Conservation (phyloP, 495 filamentous ascomycete genomes). For the Tuber melanosporum region DNA sequence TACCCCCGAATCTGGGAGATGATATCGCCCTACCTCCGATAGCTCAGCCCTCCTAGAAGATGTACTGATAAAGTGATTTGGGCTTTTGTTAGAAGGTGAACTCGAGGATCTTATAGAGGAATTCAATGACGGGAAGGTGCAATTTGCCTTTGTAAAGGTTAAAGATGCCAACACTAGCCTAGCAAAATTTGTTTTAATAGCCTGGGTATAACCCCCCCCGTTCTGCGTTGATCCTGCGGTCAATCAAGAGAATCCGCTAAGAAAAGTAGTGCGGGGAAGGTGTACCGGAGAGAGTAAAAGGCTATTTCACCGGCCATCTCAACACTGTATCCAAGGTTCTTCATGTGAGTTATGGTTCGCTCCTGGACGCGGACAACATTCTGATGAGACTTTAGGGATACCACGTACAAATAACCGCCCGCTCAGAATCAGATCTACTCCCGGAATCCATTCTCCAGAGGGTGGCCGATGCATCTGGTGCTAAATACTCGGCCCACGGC, state of each 20-base stretch:
- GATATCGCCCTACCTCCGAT: background rate
- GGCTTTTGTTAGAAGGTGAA: slow-evolving; percentile 68
- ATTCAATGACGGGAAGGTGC: slow-evolving; percentile 90
- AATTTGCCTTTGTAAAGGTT: slow-evolving; percentile 95
- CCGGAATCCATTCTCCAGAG: slow-evolving; percentile 85
- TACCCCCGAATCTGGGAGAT: background rate
- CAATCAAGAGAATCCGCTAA: slow-evolving; percentile 10
- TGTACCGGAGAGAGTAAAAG: slow-evolving; percentile 95
- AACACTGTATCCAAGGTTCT: slow-evolving; percentile 82
- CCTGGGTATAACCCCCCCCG: slow-evolving; percentile 54
- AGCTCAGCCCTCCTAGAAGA: background rate
- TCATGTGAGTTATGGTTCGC: slow-evolving; percentile 53
- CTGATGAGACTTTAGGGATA: slow-evolving; percentile 57
- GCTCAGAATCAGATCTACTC: slow-evolving; percentile 78
- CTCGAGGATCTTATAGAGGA: slow-evolving; percentile 92
- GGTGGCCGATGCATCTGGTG: slow-evolving; percentile 89
- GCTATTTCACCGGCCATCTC: slow-evolving; percentile 93
- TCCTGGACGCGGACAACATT: slow-evolving; percentile 3
- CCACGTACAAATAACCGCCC: slow-evolving; percentile 92
- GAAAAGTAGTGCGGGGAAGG: slow-evolving; percentile 71
- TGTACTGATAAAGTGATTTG: slow-evolving; percentile 14
- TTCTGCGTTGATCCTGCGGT: background rate
- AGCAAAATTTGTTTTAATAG: slow-evolving; percentile 88
- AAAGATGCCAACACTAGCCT: slow-evolving; percentile 87
- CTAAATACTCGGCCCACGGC: slow-evolving; percentile 69